Conservation (phyloP, 345 rosid species). For the Physaria fendleri region DNA sequence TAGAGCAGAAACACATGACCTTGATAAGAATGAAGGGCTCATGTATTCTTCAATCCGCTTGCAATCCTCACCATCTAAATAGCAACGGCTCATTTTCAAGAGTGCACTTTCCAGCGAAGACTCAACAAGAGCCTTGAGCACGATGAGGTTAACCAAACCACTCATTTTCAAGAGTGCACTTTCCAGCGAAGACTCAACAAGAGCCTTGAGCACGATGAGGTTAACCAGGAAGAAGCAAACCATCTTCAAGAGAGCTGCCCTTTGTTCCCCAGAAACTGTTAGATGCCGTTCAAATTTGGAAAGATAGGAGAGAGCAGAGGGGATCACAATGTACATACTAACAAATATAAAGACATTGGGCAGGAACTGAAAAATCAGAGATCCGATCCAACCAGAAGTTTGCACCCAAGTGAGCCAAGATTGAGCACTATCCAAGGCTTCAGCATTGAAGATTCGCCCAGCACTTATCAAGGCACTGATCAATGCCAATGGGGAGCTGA, state of each 20-base stretch:
- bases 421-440: conserved; percentile 89
- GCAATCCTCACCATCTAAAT: conserved; percentile 97
- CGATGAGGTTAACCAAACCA: conserved; percentile 77
- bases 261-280: conserved; percentile 86
- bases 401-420: conserved; percentile 91
- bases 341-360: conserved; percentile 86
- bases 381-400: conserved; percentile 89
- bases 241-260: conserved; percentile 95
- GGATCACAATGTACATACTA: conserved; percentile 92
- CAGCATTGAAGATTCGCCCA: conserved; percentile 79
- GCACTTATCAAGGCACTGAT: conserved; percentile 79
- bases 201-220: conserved; percentile 75
- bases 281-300: conserved; percentile 91
- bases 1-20: conserved; percentile 87
- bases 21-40: conserved; percentile 86
- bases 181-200: conserved; percentile 88
- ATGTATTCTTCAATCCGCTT: conserved; percentile 92
- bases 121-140: conserved; percentile 79
- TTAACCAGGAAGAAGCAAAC: conserved; percentile 98
- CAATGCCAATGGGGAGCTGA: conserved; percentile 90
- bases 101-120: conserved; percentile 83
- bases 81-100: conserved; percentile 86
- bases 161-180: conserved; percentile 82
- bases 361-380: conserved; percentile 80
- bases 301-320: conserved; percentile 82